A percentile compares a stretch with the other conserved stretches of the same genome.
Conservation (phyloP, 2,329 filamentous ascomycete species). For the Aquanectria penicillioides region DNA sequence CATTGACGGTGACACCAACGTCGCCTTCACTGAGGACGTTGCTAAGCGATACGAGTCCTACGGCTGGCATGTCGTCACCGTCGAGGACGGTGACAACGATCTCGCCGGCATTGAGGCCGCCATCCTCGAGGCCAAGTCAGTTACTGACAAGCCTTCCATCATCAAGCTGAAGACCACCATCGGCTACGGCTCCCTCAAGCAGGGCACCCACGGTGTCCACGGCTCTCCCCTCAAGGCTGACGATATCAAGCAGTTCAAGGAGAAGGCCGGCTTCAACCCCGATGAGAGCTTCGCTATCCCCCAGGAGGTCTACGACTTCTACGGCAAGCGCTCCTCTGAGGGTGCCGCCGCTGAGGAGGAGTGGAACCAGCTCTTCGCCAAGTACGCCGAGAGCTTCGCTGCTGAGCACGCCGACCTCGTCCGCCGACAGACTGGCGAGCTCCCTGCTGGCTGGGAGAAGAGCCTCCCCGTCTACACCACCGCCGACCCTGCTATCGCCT, state of each 20-base stretch:
- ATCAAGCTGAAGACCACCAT: slow-evolving; percentile 99
- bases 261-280: slow-evolving; percentile 95
- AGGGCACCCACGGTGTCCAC: slow-evolving; percentile 96
- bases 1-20: slow-evolving; percentile 93
- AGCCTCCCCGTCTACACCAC: slow-evolving; percentile 90
- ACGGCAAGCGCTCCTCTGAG: slow-evolving; percentile 84
- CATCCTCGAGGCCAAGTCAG: slow-evolving; percentile 83
- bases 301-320: slow-evolving; percentile 92
- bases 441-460: slow-evolving; percentile 98
- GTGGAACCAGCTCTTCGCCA: slow-evolving; percentile 93
- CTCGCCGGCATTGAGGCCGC: slow-evolving; percentile 88
- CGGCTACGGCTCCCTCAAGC: slow-evolving; percentile 90
- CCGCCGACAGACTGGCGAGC: slow-evolving; percentile 82
- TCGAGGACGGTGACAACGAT: slow-evolving; percentile 89
- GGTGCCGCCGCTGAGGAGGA: slow-evolving; percentile 91
- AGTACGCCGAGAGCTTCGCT: slow-evolving; percentile 83
- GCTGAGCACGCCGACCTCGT: slow-evolving; percentile 81
- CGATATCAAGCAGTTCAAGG: slow-evolving; percentile 92
- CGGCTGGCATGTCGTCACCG: slow-evolving; percentile 90
- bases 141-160: slow-evolving; percentile 95
- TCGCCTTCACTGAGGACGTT: slow-evolving; percentile 97
- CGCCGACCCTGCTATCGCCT: slow-evolving; percentile 84
- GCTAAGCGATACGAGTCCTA: slow-evolving; percentile 94
- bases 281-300: slow-evolving; percentile 92
- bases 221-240: slow-evolving; percentile 95